Percentiles rank a stretch among this genome's conserved stretches.
These are phyloP conservation scores for Vanderwaltozyma yarrowii DNA, from an alignment of 805 yeast species.

Conservation along the genomic window DNA sequence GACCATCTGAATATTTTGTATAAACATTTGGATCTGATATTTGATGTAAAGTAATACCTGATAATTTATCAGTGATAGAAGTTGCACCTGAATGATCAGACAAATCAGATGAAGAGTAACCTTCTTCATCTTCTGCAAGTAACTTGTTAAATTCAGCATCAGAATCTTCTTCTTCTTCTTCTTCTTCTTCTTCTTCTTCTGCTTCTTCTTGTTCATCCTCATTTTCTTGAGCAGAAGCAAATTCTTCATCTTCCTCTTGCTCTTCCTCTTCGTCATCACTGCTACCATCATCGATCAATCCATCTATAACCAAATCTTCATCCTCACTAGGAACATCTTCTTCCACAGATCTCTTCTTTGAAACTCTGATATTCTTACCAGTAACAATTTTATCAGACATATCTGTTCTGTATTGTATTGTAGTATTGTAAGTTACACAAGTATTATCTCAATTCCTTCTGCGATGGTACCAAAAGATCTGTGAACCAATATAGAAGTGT, in stretches of 20 bases:
- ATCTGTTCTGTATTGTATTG: no score
- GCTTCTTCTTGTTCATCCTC: constrained; percentile 15
- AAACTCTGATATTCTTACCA: neutral
- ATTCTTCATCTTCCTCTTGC: constrained; percentile 7
- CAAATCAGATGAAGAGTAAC: constrained; percentile 20
- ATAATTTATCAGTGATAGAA: constrained; percentile 44
- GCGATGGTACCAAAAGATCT: no score
- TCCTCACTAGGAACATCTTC: constrained; percentile 11
- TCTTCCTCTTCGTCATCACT: constrained; percentile 15
- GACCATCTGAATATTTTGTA: constrained; percentile 66
- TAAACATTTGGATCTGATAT: constrained; percentile 36
- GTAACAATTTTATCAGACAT: no score
- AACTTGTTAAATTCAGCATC: constrained; percentile 56
- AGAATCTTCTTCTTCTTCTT: constrained; percentile 34
- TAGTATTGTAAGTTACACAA: no score
- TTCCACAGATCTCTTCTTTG: constrained; percentile 17
- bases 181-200: constrained; percentile 12
- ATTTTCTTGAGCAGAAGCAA: constrained; percentile 8
- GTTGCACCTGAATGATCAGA: constrained; percentile 30
- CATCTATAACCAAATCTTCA: constrained; percentile 9
- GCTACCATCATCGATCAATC: constrained; percentile 9
- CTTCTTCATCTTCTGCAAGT: constrained; percentile 40
- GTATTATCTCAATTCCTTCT: no score
- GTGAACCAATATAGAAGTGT: no score
- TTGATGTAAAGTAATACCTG: constrained; percentile 44